phyloP scores from a whole-genome alignment of 2,329 filamentous ascomycete species.

The Colletotrichum navitas region DNA sequence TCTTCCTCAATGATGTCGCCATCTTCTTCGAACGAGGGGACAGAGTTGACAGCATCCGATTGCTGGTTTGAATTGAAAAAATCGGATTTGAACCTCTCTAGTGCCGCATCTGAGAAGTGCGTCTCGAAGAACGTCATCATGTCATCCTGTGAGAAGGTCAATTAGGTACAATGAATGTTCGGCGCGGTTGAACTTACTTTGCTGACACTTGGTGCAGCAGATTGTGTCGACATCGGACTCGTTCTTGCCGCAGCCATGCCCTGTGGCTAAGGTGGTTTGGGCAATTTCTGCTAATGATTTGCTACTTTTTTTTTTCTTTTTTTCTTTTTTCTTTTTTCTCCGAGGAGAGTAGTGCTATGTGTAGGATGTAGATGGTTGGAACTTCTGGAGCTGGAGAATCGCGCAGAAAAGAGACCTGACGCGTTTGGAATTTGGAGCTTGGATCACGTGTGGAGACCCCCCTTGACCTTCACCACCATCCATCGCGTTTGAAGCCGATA shows the following conservation, averaged over 20 bases:
- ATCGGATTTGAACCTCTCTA: slow-evolving; percentile 59
- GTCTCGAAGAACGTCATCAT: slow-evolving; percentile 68
- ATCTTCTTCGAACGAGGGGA: slow-evolving; percentile 46
- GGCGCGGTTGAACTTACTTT: slow-evolving; percentile 26
- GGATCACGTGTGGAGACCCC: slow-evolving; percentile 35
- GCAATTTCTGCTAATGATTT: neutral
- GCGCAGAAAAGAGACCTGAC: slow-evolving; percentile 18
- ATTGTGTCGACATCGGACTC: neutral
- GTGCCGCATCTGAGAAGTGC: slow-evolving; percentile 67
- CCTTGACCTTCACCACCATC: slow-evolving; percentile 23
- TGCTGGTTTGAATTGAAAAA: slow-evolving; percentile 55
- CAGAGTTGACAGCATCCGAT: slow-evolving; percentile 44
- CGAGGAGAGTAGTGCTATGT: neutral
- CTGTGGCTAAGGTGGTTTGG: neutral
- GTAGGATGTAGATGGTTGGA: neutral
- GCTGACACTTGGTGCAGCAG: slow-evolving; percentile 31
- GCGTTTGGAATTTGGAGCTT: slow-evolving; percentile 31
- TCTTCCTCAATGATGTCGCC: slow-evolving; percentile 62
- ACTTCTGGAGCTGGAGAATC: neutral
- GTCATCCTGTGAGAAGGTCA: slow-evolving; percentile 64
- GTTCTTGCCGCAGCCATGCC: slow-evolving; percentile 11
- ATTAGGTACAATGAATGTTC: slow-evolving; percentile 11
- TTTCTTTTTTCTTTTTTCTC: neutral
- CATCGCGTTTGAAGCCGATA: slow-evolving; percentile 10
- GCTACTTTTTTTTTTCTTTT: neutral